A percentile compares a stretch with the other conserved stretches of the same genome.
These are phyloP conservation scores for Diospyros lotus DNA, from an alignment of 148 eudicot species.

Conservation along the genomic window DNA sequence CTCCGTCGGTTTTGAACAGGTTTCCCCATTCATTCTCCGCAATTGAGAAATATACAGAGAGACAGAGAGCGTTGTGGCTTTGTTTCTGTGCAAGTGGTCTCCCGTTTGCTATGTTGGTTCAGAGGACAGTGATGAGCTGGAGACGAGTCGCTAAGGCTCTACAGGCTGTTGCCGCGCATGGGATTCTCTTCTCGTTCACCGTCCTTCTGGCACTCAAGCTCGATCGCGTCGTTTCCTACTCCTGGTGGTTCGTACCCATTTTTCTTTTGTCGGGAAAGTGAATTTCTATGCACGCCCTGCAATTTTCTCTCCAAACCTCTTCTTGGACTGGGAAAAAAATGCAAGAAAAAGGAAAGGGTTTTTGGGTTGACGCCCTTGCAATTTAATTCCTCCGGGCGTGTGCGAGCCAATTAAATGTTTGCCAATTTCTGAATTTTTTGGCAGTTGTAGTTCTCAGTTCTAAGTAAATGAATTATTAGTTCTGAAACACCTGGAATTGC, in stretches of 20 bases:
- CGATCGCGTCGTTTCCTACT: slow-evolving; percentile 15
- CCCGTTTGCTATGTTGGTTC: slow-evolving; percentile 2
- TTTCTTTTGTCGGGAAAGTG: neutral
- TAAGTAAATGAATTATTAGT: neutral
- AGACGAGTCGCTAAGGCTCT: slow-evolving; percentile 30
- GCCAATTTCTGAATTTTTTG: neutral
- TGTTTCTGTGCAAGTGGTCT: neutral
- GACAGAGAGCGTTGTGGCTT: neutral
- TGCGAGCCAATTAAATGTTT: neutral
- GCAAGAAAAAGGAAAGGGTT: neutral
- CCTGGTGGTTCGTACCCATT: slow-evolving; percentile 41
- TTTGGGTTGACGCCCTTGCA: neutral
- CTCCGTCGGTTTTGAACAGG: neutral
- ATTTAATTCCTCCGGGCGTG: neutral
- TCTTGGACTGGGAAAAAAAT: neutral
- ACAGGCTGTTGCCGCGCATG: slow-evolving; percentile 33
- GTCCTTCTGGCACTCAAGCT: slow-evolving; percentile 39
- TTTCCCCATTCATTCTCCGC: neutral
- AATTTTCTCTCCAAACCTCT: neutral
- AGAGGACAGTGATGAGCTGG: slow-evolving; percentile 25
- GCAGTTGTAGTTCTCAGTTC: neutral
- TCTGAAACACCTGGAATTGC: neutral
- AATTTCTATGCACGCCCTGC: neutral
- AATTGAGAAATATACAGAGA: neutral
- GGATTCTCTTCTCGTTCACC: slow-evolving; percentile 36